Conservation (phyloP, 495 filamentous ascomycete species). For the Bombardia bombarda region DNA sequence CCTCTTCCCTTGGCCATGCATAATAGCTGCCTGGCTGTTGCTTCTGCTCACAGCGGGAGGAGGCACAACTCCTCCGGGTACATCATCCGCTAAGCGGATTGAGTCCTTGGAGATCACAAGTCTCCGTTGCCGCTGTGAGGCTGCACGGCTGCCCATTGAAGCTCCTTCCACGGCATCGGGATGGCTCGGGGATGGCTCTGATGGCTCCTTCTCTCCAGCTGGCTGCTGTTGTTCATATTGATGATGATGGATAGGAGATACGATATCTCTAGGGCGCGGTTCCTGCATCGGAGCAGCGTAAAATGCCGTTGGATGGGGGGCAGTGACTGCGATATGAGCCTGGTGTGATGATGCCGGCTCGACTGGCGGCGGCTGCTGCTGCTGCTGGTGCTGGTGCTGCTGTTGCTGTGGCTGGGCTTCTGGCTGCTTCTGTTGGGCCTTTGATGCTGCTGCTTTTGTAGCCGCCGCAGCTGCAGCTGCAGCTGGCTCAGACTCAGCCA, state of each 20-base stretch:
- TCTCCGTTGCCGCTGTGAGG: neutral
- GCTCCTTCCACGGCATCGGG: neutral
- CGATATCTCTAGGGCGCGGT: neutral
- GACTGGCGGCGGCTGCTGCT: neutral
- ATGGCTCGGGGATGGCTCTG: neutral
- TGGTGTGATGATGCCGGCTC: neutral
- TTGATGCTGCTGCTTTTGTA: neutral
- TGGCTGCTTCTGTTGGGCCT: neutral
- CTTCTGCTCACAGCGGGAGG: neutral
- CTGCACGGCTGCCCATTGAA: neutral
- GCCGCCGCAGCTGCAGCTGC: too few species aligned
- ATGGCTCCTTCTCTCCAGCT: too few species aligned
- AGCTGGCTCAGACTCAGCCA: neutral
- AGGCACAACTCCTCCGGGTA: too few species aligned
- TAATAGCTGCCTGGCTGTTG: neutral
- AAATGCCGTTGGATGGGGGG: neutral
- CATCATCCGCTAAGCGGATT: conserved; percentile 2
- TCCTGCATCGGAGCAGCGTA: conserved; percentile 1
- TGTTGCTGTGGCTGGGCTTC: too few species aligned
- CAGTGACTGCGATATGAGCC: neutral
- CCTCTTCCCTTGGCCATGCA: too few species aligned
- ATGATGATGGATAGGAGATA: neutral
- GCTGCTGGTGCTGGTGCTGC: too few species aligned
- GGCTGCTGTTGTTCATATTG: too few species aligned
- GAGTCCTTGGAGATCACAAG: conserved; percentile 10